These are phyloP conservation scores for Pisolithus microcarpus DNA, from an alignment of 768 basidiomycete species.

Conservation along the genomic window DNA sequence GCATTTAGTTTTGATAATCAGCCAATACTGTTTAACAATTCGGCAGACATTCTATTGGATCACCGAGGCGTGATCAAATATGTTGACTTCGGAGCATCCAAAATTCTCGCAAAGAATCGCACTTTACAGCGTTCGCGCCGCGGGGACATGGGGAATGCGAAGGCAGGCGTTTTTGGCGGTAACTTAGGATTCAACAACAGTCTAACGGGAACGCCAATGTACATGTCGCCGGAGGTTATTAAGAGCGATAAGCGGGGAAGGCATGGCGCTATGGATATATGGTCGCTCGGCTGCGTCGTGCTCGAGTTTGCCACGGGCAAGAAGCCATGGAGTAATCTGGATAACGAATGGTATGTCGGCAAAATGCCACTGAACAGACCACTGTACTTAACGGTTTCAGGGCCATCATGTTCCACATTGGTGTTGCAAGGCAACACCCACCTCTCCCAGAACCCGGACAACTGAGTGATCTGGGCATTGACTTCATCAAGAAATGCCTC, in stretches of 20 bases:
- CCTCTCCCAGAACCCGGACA: slow-evolving; percentile 89
- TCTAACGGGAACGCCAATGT: slow-evolving; percentile 97
- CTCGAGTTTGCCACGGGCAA: slow-evolving; percentile 94
- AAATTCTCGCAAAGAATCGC: slow-evolving; percentile 86
- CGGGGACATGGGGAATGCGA: slow-evolving; percentile 34
- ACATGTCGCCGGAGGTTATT: slow-evolving; percentile 99
- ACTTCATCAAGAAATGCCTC: slow-evolving; percentile 89
- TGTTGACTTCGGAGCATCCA: slow-evolving; percentile 96
- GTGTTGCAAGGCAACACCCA: slow-evolving; percentile 93
- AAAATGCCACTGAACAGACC: neutral
- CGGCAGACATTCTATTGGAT: slow-evolving; percentile 83
- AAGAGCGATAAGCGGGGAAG: slow-evolving; percentile 84
- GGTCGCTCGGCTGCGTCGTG: slow-evolving; percentile 97
- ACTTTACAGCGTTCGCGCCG: slow-evolving; percentile 71
- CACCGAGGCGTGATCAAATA: slow-evolving; percentile 90
- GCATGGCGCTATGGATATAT: slow-evolving; percentile 96
- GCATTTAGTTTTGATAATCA: neutral
- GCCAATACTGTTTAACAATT: slow-evolving; percentile 3
- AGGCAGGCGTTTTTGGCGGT: slow-evolving; percentile 28
- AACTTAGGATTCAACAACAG: slow-evolving; percentile 66
- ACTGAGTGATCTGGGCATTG: slow-evolving; percentile 82
- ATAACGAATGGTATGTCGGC: slow-evolving; percentile 87
- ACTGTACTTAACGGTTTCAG: slow-evolving; percentile 32
- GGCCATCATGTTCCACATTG: slow-evolving; percentile 99
- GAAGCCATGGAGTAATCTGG: slow-evolving; percentile 97